Evolutionary conservation across 805 yeast genomes (phyloP).

Genomic region (Diddensiella caesifluorescens): DNA sequence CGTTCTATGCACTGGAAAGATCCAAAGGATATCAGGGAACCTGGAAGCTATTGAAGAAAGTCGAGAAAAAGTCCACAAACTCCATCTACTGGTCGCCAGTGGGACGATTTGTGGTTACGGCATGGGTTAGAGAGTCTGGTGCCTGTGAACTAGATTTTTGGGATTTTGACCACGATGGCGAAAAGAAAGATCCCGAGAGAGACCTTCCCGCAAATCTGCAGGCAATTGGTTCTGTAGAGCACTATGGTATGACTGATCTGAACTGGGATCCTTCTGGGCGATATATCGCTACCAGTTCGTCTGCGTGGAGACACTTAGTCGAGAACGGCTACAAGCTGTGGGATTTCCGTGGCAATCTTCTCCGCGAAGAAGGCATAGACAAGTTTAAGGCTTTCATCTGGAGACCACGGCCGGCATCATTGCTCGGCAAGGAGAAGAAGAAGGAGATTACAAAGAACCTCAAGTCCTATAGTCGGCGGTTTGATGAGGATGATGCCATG

Average conservation of each 20-base stretch:
- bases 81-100: conserved; percentile 83
- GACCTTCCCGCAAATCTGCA: conserved; percentile 55
- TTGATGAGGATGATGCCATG: conserved; percentile 93
- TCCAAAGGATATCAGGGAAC: conserved; percentile 43
- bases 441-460: conserved; percentile 88
- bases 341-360: conserved; percentile 72
- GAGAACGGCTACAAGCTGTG: conserved; percentile 89
- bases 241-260: conserved; percentile 72
- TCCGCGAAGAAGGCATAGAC: conserved; percentile 72
- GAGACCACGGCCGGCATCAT: conserved; percentile 93
- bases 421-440: conserved; percentile 70
- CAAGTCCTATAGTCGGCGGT: conserved; percentile 84
- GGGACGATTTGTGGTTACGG: conserved; percentile 74
- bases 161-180: conserved; percentile 81
- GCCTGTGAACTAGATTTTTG: conserved; percentile 66
- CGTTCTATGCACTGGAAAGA: conserved; percentile 81
- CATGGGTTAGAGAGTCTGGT: conserved; percentile 45
- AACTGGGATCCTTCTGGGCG: conserved; percentile 97
- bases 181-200: conserved; percentile 40
- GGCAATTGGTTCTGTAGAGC: conserved; percentile 57
- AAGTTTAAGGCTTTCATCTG: conserved; percentile 85
- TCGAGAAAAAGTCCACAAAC: conserved; percentile 62
- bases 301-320: conserved; percentile 73
- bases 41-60: conserved; percentile 56
- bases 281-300: conserved; percentile 81